Evolutionary conservation across 1,139 yeast species (phyloP).

Genomic region (Blastobotrys elegans): DNA sequence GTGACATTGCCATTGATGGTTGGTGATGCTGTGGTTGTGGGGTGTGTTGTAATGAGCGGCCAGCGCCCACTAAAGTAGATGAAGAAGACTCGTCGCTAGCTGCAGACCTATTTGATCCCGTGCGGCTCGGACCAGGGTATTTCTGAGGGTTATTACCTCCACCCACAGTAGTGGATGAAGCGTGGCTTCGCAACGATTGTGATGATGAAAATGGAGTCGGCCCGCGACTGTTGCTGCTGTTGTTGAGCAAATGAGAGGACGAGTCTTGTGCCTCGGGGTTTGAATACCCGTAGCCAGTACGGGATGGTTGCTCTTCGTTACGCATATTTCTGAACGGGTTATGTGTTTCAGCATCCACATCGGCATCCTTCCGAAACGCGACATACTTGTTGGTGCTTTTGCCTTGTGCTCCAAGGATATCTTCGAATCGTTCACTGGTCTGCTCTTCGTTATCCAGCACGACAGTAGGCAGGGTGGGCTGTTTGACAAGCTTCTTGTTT

Average conservation of each 20-base stretch:
- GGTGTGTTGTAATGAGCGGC: no score
- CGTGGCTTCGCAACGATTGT: not conserved
- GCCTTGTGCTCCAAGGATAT: constrained; percentile 11
- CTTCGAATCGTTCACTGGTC: constrained; percentile 12
- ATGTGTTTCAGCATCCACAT: not conserved
- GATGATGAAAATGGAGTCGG: constrained; percentile 2
- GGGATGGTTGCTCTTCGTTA: not conserved
- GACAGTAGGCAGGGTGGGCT: constrained; percentile 22
- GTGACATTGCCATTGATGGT: not conserved
- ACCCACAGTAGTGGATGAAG: not conserved
- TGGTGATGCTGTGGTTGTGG: not conserved
- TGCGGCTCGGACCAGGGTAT: constrained; percentile 6
- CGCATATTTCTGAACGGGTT: constrained; percentile 12
- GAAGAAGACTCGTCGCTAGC: constrained; percentile 1
- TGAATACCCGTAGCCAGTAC: constrained; percentile 13
- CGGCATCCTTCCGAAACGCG: constrained; percentile 9
- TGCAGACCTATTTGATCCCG: not conserved
- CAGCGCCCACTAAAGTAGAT: constrained; percentile 2
- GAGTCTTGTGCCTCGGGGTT: constrained; percentile 4
- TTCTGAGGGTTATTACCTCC: not conserved
- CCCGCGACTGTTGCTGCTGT: not conserved
- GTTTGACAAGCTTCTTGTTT: constrained; percentile 24
- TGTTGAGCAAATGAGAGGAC: not conserved
- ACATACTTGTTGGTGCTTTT: constrained; percentile 9
- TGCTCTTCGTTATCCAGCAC: constrained; percentile 11